These are phyloP conservation scores for Rhodamnia argentea DNA, from an alignment of 345 rosid genomes.

Conservation along the genomic window DNA sequence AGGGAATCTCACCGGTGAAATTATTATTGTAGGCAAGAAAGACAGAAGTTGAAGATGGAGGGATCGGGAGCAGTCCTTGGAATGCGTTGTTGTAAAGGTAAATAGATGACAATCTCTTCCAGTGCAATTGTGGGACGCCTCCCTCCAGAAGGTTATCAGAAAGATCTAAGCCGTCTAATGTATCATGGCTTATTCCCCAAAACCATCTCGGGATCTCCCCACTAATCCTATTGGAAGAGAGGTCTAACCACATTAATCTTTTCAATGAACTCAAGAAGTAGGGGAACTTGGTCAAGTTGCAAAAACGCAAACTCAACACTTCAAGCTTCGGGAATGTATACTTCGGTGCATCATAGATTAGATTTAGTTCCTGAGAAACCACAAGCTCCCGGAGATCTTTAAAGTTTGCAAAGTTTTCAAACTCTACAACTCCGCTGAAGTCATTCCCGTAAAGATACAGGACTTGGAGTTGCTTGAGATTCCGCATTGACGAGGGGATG, in stretches of 20 bases:
- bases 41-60: fast-evolving
- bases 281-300: neutral
- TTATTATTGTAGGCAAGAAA: fast-evolving
- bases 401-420: neutral
- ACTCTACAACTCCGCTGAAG: fast-evolving
- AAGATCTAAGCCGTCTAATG: fast-evolving
- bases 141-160: neutral
- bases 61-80: neutral
- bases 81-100: fast-evolving
- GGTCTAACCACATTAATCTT: fast-evolving
- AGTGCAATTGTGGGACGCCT: neutral
- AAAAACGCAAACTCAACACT: fast-evolving
- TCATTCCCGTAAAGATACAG: fast-evolving
- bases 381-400: fast-evolving
- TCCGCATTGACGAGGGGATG: fast-evolving
- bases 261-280: neutral
- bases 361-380: neutral
- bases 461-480: neutral
- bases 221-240: neutral
- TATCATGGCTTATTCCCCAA: neutral
- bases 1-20: neutral
- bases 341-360: fast-evolving
- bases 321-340: neutral
- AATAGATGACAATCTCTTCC: neutral
- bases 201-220: neutral